These are phyloP conservation scores for Tetracentron sinense DNA, from an alignment of 164 flowering plant genomes.

Conservation along the genomic window DNA sequence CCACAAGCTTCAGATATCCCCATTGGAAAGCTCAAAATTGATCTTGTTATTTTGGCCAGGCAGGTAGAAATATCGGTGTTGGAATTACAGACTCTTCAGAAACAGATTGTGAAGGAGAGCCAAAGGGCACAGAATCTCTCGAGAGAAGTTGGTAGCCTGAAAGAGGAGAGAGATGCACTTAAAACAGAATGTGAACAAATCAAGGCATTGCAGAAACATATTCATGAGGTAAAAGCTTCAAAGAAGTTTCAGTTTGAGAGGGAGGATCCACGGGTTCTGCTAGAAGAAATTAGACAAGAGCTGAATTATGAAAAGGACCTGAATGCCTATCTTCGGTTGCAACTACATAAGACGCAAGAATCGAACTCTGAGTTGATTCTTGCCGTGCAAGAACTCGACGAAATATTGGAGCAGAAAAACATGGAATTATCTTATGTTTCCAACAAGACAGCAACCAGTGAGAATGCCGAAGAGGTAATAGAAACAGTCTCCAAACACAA, in stretches of 20 bases:
- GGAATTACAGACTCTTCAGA: conserved; percentile 82
- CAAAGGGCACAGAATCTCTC: conserved; percentile 72
- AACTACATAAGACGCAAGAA: conserved; percentile 86
- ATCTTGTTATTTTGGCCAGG: conserved; percentile 52
- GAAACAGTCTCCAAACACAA: conserved; percentile 19
- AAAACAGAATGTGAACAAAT: conserved; percentile 63
- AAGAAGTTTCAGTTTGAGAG: conserved; percentile 36
- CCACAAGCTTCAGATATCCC: conserved; percentile 40
- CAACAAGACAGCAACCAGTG: conserved; percentile 17
- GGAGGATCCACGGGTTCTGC: conserved; percentile 46
- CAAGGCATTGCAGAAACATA: conserved; percentile 33
- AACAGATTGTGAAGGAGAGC: conserved; percentile 86
- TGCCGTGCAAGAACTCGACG: conserved; percentile 80
- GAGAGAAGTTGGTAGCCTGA: conserved; percentile 56
- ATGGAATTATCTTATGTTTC: too few relatives aligned
- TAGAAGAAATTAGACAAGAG: conserved; percentile 77
- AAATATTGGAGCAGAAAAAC: conserved; percentile 62
- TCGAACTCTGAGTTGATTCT: conserved; percentile 81
- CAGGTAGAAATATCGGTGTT: conserved; percentile 71
- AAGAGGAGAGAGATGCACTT: conserved; percentile 68
- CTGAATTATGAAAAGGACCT: conserved; percentile 68
- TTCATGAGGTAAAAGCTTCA: conserved; percentile 31
- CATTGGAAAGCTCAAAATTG: conserved; percentile 57
- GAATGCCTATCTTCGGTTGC: conserved; percentile 68
- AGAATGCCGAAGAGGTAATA: conserved; percentile 19